These are phyloP conservation scores for Micractinium conductrix DNA, from an alignment of 139 green algal species.

Conservation along the genomic window DNA sequence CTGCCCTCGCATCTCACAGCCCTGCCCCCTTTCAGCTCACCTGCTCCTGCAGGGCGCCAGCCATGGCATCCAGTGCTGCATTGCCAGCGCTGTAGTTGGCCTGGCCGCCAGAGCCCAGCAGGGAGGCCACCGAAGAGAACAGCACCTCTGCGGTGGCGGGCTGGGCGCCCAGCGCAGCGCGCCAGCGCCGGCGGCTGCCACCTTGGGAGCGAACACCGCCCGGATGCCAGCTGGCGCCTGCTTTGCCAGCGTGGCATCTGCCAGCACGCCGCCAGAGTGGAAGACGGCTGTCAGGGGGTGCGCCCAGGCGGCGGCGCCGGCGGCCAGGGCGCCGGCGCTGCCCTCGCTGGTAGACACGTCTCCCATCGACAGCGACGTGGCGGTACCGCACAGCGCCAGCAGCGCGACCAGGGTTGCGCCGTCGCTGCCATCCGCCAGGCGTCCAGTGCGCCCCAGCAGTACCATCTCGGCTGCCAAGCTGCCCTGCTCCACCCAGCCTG, in stretches of 20 bases:
- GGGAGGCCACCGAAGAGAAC: conserved; percentile 63
- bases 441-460: conserved; percentile 24
- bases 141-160: conserved; percentile 22
- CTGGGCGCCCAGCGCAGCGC: background rate
- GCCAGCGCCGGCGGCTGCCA: background rate
- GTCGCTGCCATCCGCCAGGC: background rate
- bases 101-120: conserved; percentile 80
- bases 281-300: conserved; percentile 46
- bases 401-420: background rate
- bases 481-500: conserved; percentile 51
- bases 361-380: background rate
- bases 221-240: conserved; percentile 47
- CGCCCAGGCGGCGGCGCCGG: background rate
- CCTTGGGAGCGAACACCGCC: conserved; percentile 50
- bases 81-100: conserved; percentile 85
- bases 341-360: conserved; percentile 8
- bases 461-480: background rate
- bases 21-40: background rate
- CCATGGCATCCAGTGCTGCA: conserved; percentile 62
- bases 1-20: background rate
- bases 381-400: background rate
- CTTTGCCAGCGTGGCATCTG: conserved; percentile 65
- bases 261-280: conserved; percentile 75
- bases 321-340: conserved; percentile 1
- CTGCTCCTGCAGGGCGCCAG: background rate